Evolutionary conservation across 495 filamentous ascomycete genomes (phyloP).

Genomic region (Tuber aestivum): DNA sequence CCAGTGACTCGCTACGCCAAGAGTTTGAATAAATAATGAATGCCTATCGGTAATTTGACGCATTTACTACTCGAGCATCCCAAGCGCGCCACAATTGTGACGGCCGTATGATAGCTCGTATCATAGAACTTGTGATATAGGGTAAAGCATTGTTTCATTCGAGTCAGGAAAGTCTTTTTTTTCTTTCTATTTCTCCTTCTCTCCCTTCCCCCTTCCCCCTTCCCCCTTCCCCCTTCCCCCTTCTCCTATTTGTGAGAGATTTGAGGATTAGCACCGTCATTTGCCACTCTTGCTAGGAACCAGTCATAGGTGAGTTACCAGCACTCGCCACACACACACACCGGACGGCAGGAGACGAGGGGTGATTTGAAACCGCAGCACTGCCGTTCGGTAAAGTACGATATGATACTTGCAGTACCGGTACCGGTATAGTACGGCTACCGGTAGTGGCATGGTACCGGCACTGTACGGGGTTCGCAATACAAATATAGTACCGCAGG

Average conservation of each 20-base stretch:
- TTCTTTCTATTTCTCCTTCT: too few species aligned
- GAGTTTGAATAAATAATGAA: not conserved
- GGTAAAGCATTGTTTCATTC: not conserved
- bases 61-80: too few species aligned
- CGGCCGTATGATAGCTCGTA: not conserved
- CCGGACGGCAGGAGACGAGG: not conserved
- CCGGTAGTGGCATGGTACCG: too few species aligned
- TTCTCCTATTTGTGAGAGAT: not conserved
- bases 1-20: conserved; percentile 5
- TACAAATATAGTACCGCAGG: not conserved
- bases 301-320: not conserved
- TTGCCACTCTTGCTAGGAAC: not conserved
- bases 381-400: too few species aligned
- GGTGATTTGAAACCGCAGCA: not conserved
- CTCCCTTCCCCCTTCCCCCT: too few species aligned
- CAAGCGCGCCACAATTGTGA: not conserved
- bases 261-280: not conserved
- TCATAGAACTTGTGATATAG: too few species aligned
- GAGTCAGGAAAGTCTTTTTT: conserved; percentile 1
- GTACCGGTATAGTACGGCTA: too few species aligned
- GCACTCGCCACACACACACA: not conserved
- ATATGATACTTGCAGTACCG: too few species aligned
- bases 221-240: not conserved
- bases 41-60: not conserved
- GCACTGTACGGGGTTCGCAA: too few species aligned